Conservation (phyloP, 1,284 basidiomycete genomes). For the Malassezia nana region DNA sequence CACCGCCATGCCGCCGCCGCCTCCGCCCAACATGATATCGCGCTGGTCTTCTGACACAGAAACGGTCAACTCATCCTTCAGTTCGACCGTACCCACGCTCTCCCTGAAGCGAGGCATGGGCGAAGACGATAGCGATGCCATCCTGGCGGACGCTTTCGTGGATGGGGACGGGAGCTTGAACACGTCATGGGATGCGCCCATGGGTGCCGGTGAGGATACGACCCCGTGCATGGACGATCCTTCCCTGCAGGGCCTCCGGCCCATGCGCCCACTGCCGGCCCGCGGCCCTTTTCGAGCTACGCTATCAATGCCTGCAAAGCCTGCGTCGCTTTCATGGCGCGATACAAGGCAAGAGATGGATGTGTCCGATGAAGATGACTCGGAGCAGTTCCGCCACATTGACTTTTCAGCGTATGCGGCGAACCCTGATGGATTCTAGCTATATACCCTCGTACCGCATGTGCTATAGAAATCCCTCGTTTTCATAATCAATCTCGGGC, state of each 20-base stretch:
- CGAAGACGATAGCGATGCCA: constrained; percentile 11
- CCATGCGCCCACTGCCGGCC: constrained; percentile 10
- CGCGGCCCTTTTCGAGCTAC: constrained; percentile 5
- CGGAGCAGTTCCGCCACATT: constrained; percentile 4
- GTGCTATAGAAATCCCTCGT: constrained; percentile 15
- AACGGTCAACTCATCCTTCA: background rate
- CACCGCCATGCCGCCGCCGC: background rate
- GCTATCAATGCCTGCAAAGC: constrained; percentile 10
- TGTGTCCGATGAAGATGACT: background rate
- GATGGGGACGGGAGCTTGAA: constrained; percentile 1
- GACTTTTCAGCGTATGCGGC: constrained; percentile 13
- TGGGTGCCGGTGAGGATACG: background rate
- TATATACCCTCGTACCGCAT: background rate
- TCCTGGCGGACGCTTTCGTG: constrained; percentile 9
- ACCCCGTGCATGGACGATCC: background rate
- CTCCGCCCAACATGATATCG: background rate
- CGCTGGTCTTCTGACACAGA: constrained; percentile 5
- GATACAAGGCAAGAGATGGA: background rate
- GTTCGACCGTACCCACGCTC: background rate
- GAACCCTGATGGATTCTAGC: constrained; percentile 12
- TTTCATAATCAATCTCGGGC: constrained; percentile 16
- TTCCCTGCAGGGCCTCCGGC: background rate
- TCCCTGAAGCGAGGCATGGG: constrained; percentile 7
- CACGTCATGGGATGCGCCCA: background rate
- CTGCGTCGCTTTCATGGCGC: background rate